phyloP scores from a whole-genome alignment of 2,329 filamentous ascomycete species.

The Aspergillus eucalypticola region DNA sequence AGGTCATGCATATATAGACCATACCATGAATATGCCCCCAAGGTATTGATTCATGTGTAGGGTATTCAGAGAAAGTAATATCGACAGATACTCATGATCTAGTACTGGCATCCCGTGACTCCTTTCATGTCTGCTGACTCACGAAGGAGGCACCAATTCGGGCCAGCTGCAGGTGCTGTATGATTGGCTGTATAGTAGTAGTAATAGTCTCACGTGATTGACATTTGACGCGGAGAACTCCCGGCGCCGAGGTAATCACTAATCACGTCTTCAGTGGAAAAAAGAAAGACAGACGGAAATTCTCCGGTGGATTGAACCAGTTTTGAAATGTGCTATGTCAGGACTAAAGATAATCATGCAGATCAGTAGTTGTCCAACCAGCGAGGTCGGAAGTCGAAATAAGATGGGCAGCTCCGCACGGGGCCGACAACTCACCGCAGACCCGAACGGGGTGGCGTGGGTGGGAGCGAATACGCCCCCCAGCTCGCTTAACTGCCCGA shows the following conservation, averaged over 20 bases:
- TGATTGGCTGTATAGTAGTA: not conserved
- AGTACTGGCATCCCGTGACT: too few relatives aligned
- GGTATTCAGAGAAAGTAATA: too few relatives aligned
- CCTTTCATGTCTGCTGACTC: not conserved
- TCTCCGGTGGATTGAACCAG: too few relatives aligned
- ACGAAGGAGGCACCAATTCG: not conserved
- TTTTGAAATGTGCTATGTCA: too few relatives aligned
- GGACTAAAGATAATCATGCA: not conserved
- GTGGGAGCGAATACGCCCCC: constrained; percentile 25
- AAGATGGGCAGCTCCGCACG: constrained; percentile 13
- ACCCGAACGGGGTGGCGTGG: constrained; percentile 30
- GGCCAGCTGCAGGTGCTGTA: not conserved
- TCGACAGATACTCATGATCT: too few relatives aligned
- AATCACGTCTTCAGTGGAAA: not conserved
- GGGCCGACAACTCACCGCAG: constrained; percentile 23
- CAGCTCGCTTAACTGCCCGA: constrained; percentile 23
- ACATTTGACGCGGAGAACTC: not conserved
- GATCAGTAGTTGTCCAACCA: not conserved
- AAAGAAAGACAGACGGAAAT: too few relatives aligned
- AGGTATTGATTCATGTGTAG: too few relatives aligned
- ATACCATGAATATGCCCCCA: too few relatives aligned
- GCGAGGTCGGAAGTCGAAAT: constrained; percentile 8
- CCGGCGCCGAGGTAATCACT: not conserved
- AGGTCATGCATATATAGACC: too few relatives aligned
- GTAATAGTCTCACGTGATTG: not conserved